Percentiles rank a stretch among this genome's conserved stretches.
These are phyloP conservation scores for Monascus ruber DNA, from an alignment of 2,329 filamentous ascomycete genomes.

Conservation along the genomic window DNA sequence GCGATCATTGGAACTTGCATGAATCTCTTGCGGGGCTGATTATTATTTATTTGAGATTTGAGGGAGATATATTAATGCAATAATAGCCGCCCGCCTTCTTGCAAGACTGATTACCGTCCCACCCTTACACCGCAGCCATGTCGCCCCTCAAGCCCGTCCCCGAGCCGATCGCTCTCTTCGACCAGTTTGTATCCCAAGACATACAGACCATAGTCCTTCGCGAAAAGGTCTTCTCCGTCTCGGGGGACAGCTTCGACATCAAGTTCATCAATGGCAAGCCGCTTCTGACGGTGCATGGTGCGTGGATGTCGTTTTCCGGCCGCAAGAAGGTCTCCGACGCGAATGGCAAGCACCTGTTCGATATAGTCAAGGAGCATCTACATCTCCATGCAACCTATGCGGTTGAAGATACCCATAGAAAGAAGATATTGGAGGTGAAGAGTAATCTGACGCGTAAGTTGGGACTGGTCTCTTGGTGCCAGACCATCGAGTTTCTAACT, in stretches of 20 bases:
- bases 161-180: neutral
- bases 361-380: constrained; percentile 36
- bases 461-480: neutral
- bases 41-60: no score
- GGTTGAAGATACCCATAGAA: constrained; percentile 32
- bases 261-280: constrained; percentile 42
- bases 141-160: neutral
- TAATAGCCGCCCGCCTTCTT: no score
- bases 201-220: constrained; percentile 43
- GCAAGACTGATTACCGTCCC: no score
- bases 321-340: constrained; percentile 48
- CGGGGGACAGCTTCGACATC: constrained; percentile 54
- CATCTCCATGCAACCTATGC: constrained; percentile 7
- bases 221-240: constrained; percentile 50
- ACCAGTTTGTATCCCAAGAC: neutral
- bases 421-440: constrained; percentile 45
- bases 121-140: constrained; percentile 5
- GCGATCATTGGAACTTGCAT: no score
- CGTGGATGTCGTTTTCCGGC: constrained; percentile 40
- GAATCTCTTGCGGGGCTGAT: no score
- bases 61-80: no score
- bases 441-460: constrained; percentile 42
- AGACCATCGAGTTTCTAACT: neutral
- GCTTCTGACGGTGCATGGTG: constrained; percentile 46
- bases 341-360: constrained; percentile 45